Evolutionary conservation across 2,329 filamentous ascomycete genomes (phyloP).

Genomic region (Ophiosphaerella korrae): DNA sequence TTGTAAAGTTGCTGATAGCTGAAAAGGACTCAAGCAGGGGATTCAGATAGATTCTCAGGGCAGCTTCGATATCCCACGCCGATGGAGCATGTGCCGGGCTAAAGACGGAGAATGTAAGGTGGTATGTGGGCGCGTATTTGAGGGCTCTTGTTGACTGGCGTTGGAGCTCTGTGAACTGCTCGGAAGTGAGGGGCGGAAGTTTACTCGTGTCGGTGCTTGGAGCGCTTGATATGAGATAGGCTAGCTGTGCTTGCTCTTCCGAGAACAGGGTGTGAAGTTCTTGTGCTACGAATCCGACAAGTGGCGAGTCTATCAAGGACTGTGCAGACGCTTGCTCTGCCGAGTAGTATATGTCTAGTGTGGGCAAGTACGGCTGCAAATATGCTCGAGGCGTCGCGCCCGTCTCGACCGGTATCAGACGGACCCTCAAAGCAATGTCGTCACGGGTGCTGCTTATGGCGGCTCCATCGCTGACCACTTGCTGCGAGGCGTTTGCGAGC

Average conservation of each 20-base stretch:
- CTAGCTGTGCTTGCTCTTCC: conserved; percentile 85
- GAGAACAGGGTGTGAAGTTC: conserved; percentile 79
- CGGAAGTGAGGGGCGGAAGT: conserved; percentile 58
- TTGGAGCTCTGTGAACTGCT: conserved; percentile 59
- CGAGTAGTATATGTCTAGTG: conserved; percentile 78
- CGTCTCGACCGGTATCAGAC: conserved; percentile 68
- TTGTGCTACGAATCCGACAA: conserved; percentile 78
- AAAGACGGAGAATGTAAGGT: conserved; percentile 94
- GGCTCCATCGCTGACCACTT: conserved; percentile 37
- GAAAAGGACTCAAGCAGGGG: conserved; percentile 80
- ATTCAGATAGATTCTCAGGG: conserved; percentile 78
- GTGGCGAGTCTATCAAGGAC: conserved; percentile 71
- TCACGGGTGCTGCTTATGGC: conserved; percentile 44
- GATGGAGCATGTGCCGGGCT: conserved; percentile 78
- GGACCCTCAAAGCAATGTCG: conserved; percentile 70
- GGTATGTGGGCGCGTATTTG: conserved; percentile 92
- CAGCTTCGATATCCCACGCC: conserved; percentile 87
- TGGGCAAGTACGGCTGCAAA: conserved; percentile 70
- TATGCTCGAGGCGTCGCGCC: conserved; percentile 60
- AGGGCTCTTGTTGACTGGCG: conserved; percentile 80
- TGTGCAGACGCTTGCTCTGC: conserved; percentile 69
- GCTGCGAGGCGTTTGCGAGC: conserved; percentile 40
- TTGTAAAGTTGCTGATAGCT: conserved; percentile 90
- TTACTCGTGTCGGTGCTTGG: conserved; percentile 50
- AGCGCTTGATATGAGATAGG: conserved; percentile 51